Evolutionary conservation across 2,329 filamentous ascomycete genomes (phyloP), one percentile per base, ranked within the genome.

Genomic region (Cadophora malorum): DNA sequence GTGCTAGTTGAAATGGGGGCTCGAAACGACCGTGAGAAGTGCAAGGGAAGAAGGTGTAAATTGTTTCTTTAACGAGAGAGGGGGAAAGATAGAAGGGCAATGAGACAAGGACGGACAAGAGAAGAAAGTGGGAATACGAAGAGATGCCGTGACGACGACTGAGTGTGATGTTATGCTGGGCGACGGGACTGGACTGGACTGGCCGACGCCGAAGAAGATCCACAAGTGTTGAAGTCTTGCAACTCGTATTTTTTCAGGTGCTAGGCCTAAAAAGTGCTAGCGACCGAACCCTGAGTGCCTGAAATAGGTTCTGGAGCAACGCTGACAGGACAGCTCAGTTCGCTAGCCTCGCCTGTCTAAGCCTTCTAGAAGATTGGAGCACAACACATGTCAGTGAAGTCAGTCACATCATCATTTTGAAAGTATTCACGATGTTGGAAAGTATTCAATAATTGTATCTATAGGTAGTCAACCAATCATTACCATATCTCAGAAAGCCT

Each of bases 11-110:
- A 23, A 45, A 16, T 16, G 35, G 56, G 56, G 52, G 52, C 12
- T 59, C 56, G 56, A 59, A 59, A 59, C 56, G 56, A 59, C 56
- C 21, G 56, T 59, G 35, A 23, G 55, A 58, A 58, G 9, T 19
- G 25, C 45, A 35, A 56, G 53, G 19, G 28, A 35, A 28, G 8
- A 58, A 38, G 31, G 6, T 21, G 55, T 38, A 58, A 38, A 58
- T 38, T 35, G 31, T 58, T 25, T 16, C 41, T 16, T 38, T 38
- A 38, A 58, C 19, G 33, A 38, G 12, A 38, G 55, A 58, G 9
- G 55, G 19, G 55, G 19, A 58, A 45, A 45, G 35, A 10, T 38
- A 28, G 28, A 38, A 38, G 35, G 35, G 3, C 10, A 45, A 33
- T 5, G 33, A 2, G 31, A 56, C 3, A 21, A 38, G n/a, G 9